Evolutionary conservation across 176 grass and related monocot species (phyloP), one percentile per base, ranked within the genome.

Genomic region (Urochloa ruziziensis): DNA sequence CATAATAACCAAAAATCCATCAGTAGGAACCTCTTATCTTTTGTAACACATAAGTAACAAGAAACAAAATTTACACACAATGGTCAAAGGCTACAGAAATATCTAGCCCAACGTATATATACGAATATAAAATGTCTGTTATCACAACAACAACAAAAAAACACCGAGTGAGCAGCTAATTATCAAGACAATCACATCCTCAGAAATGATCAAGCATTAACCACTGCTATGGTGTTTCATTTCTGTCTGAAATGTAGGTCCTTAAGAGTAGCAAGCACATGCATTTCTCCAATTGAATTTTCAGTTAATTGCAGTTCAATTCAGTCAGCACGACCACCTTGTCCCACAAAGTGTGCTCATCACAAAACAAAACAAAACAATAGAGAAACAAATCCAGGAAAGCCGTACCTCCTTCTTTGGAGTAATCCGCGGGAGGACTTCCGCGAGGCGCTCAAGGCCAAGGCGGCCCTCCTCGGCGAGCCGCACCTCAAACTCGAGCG

Each of bases 401-500:
- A 73, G 43, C 2, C 28, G 5, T 78, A 92, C 90, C 93, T 83
- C 36, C 44, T 83, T 87, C 37, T 48, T 78, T 15, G 73, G 82
- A 5, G 80, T 49, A 61, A 68, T 68, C 37, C 44, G 34, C 0
- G 62, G 80, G 33, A 83, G 67, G 62, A 76, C 69, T 63, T 83
- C 33, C 0, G 2, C 24, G 2, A 80, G 73, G n/a, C 14, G 66
- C 34, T 75, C 67, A 19, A 86, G 80, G n/a, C 78, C 61, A 10
- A 82, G 81, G 35, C 37, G 36, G 48, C 39, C 67, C 82, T 88
- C 82, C 87, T 92, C 79, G 0, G 82, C 85, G 14, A 92, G 78
- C 28, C 86, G 56, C 40, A 84, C 69, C 57, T 94, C 90, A 11
- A 92, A 89, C 24, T 83, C 79, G 10, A 92, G 65, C 32, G 34